These are phyloP conservation scores for Collariella sp. DNA, from an alignment of 495 filamentous ascomycete genomes.

Conservation along the genomic window DNA sequence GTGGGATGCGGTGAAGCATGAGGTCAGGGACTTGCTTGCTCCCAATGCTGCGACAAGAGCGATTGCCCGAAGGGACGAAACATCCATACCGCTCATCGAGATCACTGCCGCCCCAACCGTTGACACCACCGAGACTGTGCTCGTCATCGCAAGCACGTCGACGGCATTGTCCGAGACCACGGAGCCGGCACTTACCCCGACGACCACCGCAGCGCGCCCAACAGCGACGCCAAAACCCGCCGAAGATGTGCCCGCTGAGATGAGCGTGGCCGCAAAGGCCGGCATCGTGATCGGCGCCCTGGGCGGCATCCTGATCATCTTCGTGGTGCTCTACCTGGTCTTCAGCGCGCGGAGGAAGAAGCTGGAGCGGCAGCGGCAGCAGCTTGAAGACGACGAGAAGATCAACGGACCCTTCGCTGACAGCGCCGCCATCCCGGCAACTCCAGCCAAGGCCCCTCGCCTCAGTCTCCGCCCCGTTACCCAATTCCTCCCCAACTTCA, in stretches of 20 bases:
- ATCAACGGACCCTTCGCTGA: conserved; percentile 38
- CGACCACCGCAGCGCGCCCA: conserved; percentile 14
- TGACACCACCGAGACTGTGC: no score
- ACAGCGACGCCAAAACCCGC: conserved; percentile 21
- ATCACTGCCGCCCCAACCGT: conserved; percentile 5
- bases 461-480: conserved; percentile 83
- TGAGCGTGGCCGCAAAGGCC: conserved; percentile 63
- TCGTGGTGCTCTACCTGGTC: conserved; percentile 54
- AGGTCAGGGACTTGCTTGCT: conserved; percentile 2
- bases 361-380: conserved; percentile 33
- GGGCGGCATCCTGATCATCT: conserved; percentile 52
- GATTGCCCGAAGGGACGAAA: neutral
- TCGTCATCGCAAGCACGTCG: neutral
- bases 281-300: conserved; percentile 76
- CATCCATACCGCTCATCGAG: neutral
- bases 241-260: conserved; percentile 24
- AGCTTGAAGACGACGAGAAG: conserved; percentile 52
- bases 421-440: conserved; percentile 24
- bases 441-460: conserved; percentile 49
- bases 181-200: neutral
- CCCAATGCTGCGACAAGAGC: neutral
- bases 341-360: conserved; percentile 56
- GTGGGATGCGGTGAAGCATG: conserved; percentile 1
- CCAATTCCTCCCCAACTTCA: conserved; percentile 70
- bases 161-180: conserved; percentile 5